phyloP scores from a whole-genome alignment of 192 early-diverging fungal genomes.

The Umbelopsis vinacea region DNA sequence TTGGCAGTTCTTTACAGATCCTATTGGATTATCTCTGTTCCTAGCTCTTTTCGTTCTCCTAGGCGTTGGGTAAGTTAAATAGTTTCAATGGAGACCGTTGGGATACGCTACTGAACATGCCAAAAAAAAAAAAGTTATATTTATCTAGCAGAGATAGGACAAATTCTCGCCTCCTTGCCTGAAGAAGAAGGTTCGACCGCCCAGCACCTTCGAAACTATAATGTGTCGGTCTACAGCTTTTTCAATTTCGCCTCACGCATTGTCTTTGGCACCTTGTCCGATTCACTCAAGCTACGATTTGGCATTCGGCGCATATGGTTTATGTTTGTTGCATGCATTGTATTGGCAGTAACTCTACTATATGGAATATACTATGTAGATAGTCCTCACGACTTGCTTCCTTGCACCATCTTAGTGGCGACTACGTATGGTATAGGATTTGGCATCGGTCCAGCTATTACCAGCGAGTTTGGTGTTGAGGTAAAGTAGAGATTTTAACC shows the following conservation, averaged over 20 bases:
- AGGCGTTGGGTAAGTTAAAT: conserved; percentile 27
- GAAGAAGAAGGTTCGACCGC: conserved; percentile 8
- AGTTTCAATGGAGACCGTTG: background rate
- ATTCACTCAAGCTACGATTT: conserved; percentile 27
- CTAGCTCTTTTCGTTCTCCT: conserved; percentile 30
- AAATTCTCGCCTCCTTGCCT: conserved; percentile 29
- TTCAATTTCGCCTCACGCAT: conserved; percentile 36
- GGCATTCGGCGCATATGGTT: conserved; percentile 42
- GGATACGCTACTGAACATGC: background rate
- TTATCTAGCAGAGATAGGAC: conserved; percentile 37
- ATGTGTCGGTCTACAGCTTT: conserved; percentile 37
- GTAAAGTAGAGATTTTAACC: conserved; percentile 6
- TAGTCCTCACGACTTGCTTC: conserved; percentile 18
- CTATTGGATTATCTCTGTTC: conserved; percentile 30
- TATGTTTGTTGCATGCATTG: conserved; percentile 23
- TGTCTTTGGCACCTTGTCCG: conserved; percentile 33
- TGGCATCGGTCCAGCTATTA: conserved; percentile 36
- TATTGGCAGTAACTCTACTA: conserved; percentile 1
- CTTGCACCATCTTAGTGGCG: conserved; percentile 33
- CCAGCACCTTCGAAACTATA: conserved; percentile 37
- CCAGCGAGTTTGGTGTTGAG: conserved; percentile 37
- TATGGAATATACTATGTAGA: conserved; percentile 25
- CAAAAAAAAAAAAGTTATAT: conserved; percentile 24
- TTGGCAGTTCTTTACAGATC: conserved; percentile 30
- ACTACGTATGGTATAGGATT: conserved; percentile 34